These are phyloP conservation scores for Psilocybe cubensis DNA, from an alignment of 768 basidiomycete species.

Conservation along the genomic window DNA sequence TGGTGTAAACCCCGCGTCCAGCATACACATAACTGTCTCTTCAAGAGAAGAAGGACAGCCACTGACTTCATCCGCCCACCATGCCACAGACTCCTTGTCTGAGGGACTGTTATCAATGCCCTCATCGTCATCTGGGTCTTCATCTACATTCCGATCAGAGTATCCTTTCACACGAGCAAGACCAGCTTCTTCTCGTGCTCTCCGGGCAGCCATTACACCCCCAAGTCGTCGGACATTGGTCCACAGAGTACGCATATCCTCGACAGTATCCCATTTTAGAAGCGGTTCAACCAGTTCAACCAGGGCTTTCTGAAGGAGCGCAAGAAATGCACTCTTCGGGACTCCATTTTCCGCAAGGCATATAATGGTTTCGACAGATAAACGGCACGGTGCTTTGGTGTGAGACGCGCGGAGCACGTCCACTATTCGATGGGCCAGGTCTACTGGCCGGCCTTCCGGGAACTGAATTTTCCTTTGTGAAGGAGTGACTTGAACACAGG, in stretches of 20 bases:
- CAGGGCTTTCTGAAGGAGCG: conserved; percentile 39
- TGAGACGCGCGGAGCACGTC: conserved; percentile 59
- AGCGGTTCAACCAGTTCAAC: conserved; percentile 39
- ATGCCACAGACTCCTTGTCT: conserved; percentile 54
- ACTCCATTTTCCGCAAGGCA: conserved; percentile 69
- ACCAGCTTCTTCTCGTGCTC: conserved; percentile 38
- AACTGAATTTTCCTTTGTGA: conserved; percentile 55
- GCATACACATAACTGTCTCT: conserved; percentile 60
- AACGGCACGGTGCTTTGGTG: conserved; percentile 45
- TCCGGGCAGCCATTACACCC: conserved; percentile 42
- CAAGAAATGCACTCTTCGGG: conserved; percentile 40
- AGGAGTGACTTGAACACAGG: conserved; percentile 35
- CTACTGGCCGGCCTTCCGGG: conserved; percentile 24
- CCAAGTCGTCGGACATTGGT: conserved; percentile 39
- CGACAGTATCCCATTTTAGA: conserved; percentile 46
- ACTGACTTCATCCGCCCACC: conserved; percentile 71
- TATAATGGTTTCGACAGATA: conserved; percentile 62
- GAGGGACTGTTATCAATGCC: conserved; percentile 23
- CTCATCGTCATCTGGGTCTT: conserved; percentile 42
- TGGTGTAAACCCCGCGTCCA: conserved; percentile 66
- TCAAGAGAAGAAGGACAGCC: conserved; percentile 65
- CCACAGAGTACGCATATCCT: conserved; percentile 48
- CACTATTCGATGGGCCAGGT: conserved; percentile 49
- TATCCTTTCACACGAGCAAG: conserved; percentile 49
- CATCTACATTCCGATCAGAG: conserved; percentile 41